Base-by-base conservation (phyloP, 2,329 filamentous ascomycete genomes). In the Boeremia exigua region DNA sequence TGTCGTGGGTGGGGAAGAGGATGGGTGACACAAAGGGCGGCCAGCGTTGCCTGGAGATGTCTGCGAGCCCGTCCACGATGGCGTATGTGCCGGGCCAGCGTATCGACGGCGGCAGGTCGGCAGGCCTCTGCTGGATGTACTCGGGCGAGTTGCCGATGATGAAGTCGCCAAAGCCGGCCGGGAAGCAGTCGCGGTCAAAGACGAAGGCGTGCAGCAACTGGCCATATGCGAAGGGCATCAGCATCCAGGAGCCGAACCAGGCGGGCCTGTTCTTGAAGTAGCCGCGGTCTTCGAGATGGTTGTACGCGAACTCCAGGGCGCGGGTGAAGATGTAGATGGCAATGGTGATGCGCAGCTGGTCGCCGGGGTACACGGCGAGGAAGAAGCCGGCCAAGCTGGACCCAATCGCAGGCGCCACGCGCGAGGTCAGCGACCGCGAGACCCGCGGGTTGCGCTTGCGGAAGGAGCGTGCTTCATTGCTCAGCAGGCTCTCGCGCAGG, bases 21-120 rank as follows among this genome's bases (percentile, higher is more conserved):
- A 92, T 94, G 1, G 94, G 94, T 0, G 91, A 94, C 46, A 90
- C 82, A 74, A 92, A 96, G 0, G 88, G 89, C 82, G 93, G 94
- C 91, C 94, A 97, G 70, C 86, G 86, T 19, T 94, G 82, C 61
- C 84, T 84, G 14, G 92, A 91, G 80, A 97, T 94, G 63, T 89
- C 84, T 4, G 88, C 91, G 14, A 99, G 77, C 43, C 86, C 92
- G 63, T 96, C 90, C 10, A 96, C 86, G 27, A 97, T 88, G 58
- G 92, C 85, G 67, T 88, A 86, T 1, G 87, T 83, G 36, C 80
- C 81, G 1, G 93, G 95, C 93, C 94, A 98, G 29, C 81, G 79
- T 25, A 91, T 79, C 33, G 81, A 79, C 0, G 78, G 70, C 0
- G 92, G 88, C 66, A 91, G 90, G 58, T 85, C 84, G 3, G 81